Conservation (phyloP, 306 rosid genomes). For the Canavalia ensiformis region DNA sequence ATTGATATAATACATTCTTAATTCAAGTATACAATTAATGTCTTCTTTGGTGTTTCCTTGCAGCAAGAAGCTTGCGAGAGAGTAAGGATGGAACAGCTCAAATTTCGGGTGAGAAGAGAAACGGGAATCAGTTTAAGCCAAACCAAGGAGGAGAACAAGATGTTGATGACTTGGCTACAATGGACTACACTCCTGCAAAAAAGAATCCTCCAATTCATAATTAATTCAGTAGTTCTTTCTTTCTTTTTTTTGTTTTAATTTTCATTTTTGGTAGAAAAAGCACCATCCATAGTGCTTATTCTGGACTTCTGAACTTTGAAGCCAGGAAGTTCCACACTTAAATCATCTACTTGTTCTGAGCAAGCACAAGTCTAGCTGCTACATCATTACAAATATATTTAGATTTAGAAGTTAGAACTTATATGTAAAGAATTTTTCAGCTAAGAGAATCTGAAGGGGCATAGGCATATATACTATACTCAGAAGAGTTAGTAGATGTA, state of each 20-base stretch:
- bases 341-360: not conserved
- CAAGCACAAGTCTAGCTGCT: not conserved
- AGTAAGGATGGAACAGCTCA: slow-evolving; percentile 28
- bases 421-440: slow-evolving; percentile 32
- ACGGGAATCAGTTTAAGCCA: slow-evolving; percentile 16
- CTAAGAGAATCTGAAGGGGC: slow-evolving; percentile 6
- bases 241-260: not conserved
- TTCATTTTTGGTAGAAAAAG: slow-evolving; percentile 34
- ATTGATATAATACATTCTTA: not conserved
- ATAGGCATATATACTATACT: not conserved
- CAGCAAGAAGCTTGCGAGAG: slow-evolving; percentile 56
- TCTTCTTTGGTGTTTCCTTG: slow-evolving; percentile 9
- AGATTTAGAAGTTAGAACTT: slow-evolving; percentile 4
- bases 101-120: slow-evolving; percentile 17
- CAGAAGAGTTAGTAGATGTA: not conserved
- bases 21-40: not conserved
- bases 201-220: slow-evolving; percentile 91
- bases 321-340: slow-evolving; percentile 18
- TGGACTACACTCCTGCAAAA: slow-evolving; percentile 83
- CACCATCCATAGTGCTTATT: slow-evolving; percentile 5
- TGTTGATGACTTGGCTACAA: slow-evolving; percentile 57
- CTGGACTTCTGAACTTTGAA: slow-evolving; percentile 17
- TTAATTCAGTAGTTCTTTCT: slow-evolving; percentile 31
- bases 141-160: slow-evolving; percentile 48
- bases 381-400: not conserved